Conservation (phyloP, 225 moss, liverwort and hornwort genomes). For the Pseudisothecium myosuroides region DNA sequence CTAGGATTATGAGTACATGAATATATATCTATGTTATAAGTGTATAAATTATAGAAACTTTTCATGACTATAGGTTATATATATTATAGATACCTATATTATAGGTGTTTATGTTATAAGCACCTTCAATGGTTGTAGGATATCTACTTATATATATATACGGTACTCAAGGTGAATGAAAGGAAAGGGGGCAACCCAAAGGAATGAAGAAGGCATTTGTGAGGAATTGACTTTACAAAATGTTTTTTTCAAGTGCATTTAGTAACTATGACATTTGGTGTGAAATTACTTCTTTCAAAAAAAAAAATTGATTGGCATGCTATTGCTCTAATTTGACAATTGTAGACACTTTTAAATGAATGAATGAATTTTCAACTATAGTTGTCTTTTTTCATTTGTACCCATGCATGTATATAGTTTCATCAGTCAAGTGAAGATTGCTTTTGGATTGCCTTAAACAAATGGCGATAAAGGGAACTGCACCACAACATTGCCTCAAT, state of each 20-base stretch:
- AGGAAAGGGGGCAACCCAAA: no score
- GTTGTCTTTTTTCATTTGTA: background rate
- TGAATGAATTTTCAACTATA: background rate
- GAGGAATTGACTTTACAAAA: background rate
- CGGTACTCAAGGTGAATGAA: no score
- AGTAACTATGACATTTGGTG: background rate
- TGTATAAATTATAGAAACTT: no score
- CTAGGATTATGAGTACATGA: no score
- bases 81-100: no score
- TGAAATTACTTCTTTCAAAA: background rate
- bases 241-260: background rate
- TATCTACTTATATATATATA: no score
- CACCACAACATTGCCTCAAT: accelerated
- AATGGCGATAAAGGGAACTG: accelerated
- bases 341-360: background rate
- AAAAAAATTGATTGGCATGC: background rate
- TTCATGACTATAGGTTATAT: no score
- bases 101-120: no score
- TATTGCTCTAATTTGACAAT: background rate
- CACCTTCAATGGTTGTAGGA: no score
- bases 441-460: background rate
- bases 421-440: background rate
- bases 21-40: no score
- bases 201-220: background rate
- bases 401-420: background rate